Evolutionary conservation across 2,329 filamentous ascomycete species (phyloP).

Genomic region (Macrophomina pseudophaseolina): DNA sequence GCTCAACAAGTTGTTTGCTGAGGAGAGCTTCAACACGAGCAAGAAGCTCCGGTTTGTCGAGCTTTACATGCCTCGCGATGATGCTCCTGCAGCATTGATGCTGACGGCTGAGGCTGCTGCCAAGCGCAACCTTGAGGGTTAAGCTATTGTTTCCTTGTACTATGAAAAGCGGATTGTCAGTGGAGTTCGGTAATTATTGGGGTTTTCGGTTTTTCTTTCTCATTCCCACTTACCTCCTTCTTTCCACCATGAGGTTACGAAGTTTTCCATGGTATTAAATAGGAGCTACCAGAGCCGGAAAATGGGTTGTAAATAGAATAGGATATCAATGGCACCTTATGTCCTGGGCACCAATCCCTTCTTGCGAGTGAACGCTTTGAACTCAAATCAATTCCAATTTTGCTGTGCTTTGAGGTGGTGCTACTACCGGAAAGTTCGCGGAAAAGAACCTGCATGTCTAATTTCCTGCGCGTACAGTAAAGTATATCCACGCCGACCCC

Average conservation of each 20-base stretch:
- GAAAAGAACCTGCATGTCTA: too few relatives aligned
- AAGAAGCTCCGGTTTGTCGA: slow-evolving; percentile 74
- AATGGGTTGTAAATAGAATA: slow-evolving; percentile 22
- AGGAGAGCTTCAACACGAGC: slow-evolving; percentile 64
- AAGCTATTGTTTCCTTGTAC: not conserved
- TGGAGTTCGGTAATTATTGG: slow-evolving; percentile 2
- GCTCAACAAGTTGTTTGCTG: slow-evolving; percentile 67
- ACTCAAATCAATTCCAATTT: not conserved
- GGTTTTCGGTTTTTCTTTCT: slow-evolving; percentile 2
- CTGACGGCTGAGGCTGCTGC: slow-evolving; percentile 74
- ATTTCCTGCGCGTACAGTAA: too few relatives aligned
- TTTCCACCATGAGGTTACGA: slow-evolving; percentile 14
- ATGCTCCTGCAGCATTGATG: slow-evolving; percentile 73
- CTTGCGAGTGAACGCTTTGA: too few relatives aligned
- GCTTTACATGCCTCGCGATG: slow-evolving; percentile 78
- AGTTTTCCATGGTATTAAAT: slow-evolving; percentile 11
- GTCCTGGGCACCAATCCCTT: not conserved
- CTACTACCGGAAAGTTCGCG: too few relatives aligned
- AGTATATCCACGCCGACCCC: too few relatives aligned
- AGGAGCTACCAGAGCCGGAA: slow-evolving; percentile 21
- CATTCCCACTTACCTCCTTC: slow-evolving; percentile 17
- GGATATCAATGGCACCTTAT: slow-evolving; percentile 10
- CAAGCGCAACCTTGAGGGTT: slow-evolving; percentile 63
- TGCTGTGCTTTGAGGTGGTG: too few relatives aligned
- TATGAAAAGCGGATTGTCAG: slow-evolving; percentile 16